Base-by-base conservation (phyloP, 768 basidiomycete species). In the Gloeostereum incarnatum region DNA sequence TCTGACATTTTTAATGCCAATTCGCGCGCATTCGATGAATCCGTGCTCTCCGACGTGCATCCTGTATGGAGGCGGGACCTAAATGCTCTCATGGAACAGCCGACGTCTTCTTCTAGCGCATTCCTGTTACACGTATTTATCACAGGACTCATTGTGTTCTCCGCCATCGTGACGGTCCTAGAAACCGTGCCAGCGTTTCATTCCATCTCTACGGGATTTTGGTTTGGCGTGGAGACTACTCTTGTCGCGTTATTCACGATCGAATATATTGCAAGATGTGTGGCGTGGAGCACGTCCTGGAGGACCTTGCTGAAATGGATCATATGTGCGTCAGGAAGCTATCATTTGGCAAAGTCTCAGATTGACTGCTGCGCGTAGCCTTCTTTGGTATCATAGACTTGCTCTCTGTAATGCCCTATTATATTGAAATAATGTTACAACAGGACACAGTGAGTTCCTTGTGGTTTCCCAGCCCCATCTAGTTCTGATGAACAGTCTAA, bases 141-240 rank as follows among this genome's bases (percentile, higher is more conserved):
- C 20, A 89, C 85, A 0, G 68, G 67, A 9, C 65, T 86, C 29
- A 91, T 93, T 44, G 53, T 87, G 2, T 56, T 81, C 44, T 84
- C 81, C 1, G 86, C 86, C 1, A 45, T 84, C 26, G 74, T 89
- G 19, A 89, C 86, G 0, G 66, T 87, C 3, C 60, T 89, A 18
- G 86, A 89, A 56, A 89, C 87, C 0, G 78, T 89, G 1, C 86
- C 83, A 0, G 69, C 74, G 1, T 78, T 88, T 45, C 84, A 84
- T 52, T 69, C 71, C 7, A 75, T 80, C 2, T 72, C 78, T 2
- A 75, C 71, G 10, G 65, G 77, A 25, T 63, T 82, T 5, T 89
- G 91, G 77, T 94, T 94, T 44, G 91, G 91, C 1, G 53, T 90
- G 16, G 91, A 93, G 61, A 90, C 89, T 13, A 78, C 71, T 36